These are phyloP conservation scores for Dictyostelium purpureum DNA, from an alignment of 78 protist genomes.

Conservation along the genomic window DNA sequence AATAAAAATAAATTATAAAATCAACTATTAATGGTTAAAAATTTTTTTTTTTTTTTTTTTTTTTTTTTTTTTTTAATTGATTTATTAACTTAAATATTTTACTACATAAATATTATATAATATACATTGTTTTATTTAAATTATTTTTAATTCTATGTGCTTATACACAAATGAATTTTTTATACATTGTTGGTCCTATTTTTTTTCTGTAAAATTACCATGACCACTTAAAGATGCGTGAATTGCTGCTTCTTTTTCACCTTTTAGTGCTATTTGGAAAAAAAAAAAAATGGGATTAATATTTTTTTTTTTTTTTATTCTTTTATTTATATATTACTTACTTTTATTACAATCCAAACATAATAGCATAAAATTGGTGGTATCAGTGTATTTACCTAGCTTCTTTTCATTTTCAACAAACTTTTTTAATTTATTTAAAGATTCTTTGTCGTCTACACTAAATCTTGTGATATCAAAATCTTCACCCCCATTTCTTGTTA, in stretches of 20 bases:
- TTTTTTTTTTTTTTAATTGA: background rate
- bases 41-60: background rate
- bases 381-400: constrained; percentile 63
- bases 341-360: constrained; percentile 58
- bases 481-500: constrained; percentile 9
- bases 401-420: constrained; percentile 51
- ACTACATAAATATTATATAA: background rate
- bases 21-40: background rate
- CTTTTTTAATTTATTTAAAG: background rate
- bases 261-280: background rate
- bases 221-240: constrained; percentile 56
- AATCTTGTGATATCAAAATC: constrained; percentile 42
- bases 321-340: background rate
- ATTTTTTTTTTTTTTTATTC: background rate
- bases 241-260: constrained; percentile 69
- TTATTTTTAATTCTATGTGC: background rate
- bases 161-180: background rate
- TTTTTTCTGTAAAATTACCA: constrained; percentile 49
- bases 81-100: background rate
- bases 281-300: background rate
- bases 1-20: no score
- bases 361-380: constrained; percentile 9
- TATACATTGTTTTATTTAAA: background rate
- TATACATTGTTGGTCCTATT: background rate
- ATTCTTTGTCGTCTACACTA: background rate